Evolutionary conservation across 441 rosid species (phyloP), one percentile per base, ranked within the genome.

Genomic region (Lepidium campestre): DNA sequence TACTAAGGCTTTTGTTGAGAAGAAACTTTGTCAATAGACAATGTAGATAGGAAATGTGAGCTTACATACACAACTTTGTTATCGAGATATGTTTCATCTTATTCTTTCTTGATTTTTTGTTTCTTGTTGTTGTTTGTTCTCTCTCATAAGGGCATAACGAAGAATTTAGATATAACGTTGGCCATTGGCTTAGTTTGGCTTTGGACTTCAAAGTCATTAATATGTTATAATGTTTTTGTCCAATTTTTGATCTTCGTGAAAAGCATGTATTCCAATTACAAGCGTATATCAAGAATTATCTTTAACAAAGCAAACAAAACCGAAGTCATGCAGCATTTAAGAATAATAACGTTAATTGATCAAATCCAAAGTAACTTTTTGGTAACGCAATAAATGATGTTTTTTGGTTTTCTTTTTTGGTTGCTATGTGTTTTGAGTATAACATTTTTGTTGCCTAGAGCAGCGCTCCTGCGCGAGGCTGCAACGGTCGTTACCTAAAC

Each of bases 11-110:
- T 46, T 12, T 82, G 69, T 77, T 82, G 5, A 47, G 76, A 31
- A 86, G 60, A 70, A 86, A 67, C 73, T 86, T 91, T 67, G 64
- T 60, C 19, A 87, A 59, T 74, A 73, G 86, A 74, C 96, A 88
- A 63, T 93, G 97, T 74, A 88, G 89, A 69, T 83, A 73, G 60
- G n/a, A 60, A 62, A 3, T 65, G 35, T 52, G 72, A 53, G 63
- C 32, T 15, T 35, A 11, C 9, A 27, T 23, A 60, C 37, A 36
- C 10, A 10, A 50, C 57, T 57, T 27, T 27, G 25, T 36, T 36
- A 44, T 36, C 2, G 10, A 35, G 31, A 65, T 50, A 71, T 59
- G 13, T 47, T 13, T 57, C 66, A 40, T 72, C 27, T 18, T 50
- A 58, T 65, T 72, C 50, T 58, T 72, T 65, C 27, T 49, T 57